A percentile compares a stretch with the other conserved stretches of the same genome.
These are phyloP conservation scores for Cladosporium sp. DNA, from an alignment of 2,329 filamentous ascomycete species.

Conservation along the genomic window DNA sequence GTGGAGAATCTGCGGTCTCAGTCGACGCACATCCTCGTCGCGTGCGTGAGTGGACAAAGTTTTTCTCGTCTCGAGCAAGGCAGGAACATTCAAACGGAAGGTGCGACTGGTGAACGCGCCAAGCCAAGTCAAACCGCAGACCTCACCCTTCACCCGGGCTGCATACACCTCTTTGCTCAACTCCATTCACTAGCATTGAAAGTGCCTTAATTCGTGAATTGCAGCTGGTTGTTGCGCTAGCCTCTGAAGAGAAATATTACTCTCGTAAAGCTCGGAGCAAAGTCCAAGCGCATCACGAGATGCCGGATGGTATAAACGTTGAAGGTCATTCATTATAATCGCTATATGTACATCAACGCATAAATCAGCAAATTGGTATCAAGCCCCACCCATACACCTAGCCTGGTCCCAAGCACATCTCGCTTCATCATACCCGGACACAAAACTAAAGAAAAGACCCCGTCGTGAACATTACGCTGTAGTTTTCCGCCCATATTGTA, in stretches of 20 bases:
- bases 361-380: slow-evolving; percentile 16
- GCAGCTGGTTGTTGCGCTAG: no score
- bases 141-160: background rate
- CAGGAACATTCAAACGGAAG: background rate
- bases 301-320: background rate
- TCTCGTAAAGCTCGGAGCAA: background rate
- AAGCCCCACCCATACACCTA: slow-evolving; percentile 5
- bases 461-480: slow-evolving; percentile 3
- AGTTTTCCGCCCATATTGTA: background rate
- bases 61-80: background rate
- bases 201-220: background rate
- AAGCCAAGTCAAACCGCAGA: background rate
- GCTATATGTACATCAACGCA: slow-evolving; percentile 2
- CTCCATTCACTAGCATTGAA: background rate
- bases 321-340: background rate
- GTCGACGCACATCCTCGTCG: background rate
- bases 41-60: background rate
- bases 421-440: background rate
- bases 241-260: no score
- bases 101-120: background rate
- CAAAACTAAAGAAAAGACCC: background rate
- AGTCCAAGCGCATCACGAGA: background rate
- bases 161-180: background rate
- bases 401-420: background rate
- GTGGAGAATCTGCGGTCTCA: background rate